Base-by-base conservation (phyloP, 2,329 filamentous ascomycete genomes). In the Sphaceloma murrayae region DNA sequence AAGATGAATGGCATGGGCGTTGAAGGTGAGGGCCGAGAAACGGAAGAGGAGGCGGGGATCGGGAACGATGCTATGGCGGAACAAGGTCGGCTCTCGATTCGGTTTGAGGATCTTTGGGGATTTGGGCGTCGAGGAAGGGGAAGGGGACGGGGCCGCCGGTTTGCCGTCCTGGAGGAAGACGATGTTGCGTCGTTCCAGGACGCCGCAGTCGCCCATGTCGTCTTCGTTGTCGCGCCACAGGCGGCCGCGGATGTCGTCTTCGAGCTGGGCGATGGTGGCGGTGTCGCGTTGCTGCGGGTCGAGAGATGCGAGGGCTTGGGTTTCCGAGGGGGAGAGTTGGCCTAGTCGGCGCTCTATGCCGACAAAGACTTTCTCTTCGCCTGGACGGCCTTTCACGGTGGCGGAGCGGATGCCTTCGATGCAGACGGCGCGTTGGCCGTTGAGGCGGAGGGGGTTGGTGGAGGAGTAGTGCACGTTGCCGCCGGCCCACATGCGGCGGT, bases 1-100 rank as follows among this genome's bases (percentile, higher is more conserved):
- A 16, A 94, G 71, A 64, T 98, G 91, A 53, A 98, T 95, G 11
- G 74, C 71, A 63, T 98, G 91, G 1, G 86, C 85, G 62, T 98
- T 98, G 68, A 86, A 88, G 2, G 84, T 89, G 24, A 98, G 74
- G 0, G 87, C 87, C 14, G 83, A 91, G 68, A 89, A 96, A 47
- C 88, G 78, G 66, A 94, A 94, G 44, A 98, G 77, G 3, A 95
- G 74, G 3, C 74, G 68, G 2, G 75, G 69, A 2, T 80, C 79
- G 1, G 87, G 85, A 0, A 65, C 73, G 17, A 94, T 64, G 0
- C 67, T 65, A 53, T 82, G 69, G 13, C 65, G 67, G 53, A 77
- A 75, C 8, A 45, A 11, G 34, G 73, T 67, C 1, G 77, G 68
- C n/a, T 62, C 48, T 2, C 63, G 55, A 14, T 70, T 70, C 10